A percentile compares a stretch with the other conserved stretches of the same genome.
Conservation (phyloP, 768 basidiomycete genomes). For the Botryobasidium botryosum region DNA sequence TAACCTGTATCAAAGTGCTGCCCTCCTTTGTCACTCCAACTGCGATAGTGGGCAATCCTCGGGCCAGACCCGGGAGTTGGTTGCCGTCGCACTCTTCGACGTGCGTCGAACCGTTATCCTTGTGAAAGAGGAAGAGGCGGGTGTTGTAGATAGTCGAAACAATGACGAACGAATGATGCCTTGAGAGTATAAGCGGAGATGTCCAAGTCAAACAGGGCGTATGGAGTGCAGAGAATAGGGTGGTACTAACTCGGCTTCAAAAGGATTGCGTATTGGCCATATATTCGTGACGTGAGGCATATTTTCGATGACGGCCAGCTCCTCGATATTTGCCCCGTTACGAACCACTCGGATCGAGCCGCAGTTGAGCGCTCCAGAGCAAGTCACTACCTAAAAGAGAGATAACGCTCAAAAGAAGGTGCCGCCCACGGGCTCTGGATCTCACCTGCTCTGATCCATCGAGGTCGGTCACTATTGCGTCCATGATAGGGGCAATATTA, state of each 20-base stretch:
- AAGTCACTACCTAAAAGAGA: constrained; percentile 62
- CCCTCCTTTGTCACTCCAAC: constrained; percentile 43
- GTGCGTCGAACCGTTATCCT: constrained; percentile 18
- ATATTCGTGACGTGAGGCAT: constrained; percentile 38
- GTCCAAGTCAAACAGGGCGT: constrained; percentile 12
- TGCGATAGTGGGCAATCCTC: constrained; percentile 40
- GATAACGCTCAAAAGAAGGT: neutral
- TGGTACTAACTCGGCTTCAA: constrained; percentile 21
- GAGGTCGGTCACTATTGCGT: constrained; percentile 57
- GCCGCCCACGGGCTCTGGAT: neutral
- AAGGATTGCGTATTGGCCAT: constrained; percentile 40
- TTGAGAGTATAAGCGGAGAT: constrained; percentile 9
- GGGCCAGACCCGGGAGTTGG: constrained; percentile 28
- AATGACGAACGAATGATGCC: constrained; percentile 29
- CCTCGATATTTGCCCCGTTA: constrained; percentile 66
- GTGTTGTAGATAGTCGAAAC: constrained; percentile 42
- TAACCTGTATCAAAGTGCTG: constrained; percentile 55
- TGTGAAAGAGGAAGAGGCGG: constrained; percentile 36
- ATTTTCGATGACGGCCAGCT: constrained; percentile 40
- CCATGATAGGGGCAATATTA: constrained; percentile 72
- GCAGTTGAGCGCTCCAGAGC: constrained; percentile 62
- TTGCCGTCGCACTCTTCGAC: constrained; percentile 25
- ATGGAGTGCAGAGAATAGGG: neutral
- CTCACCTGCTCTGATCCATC: constrained; percentile 56
- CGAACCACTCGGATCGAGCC: constrained; percentile 65